These are phyloP conservation scores for Harringtonia lauricola DNA, from an alignment of 2,329 filamentous ascomycete species.

Conservation along the genomic window DNA sequence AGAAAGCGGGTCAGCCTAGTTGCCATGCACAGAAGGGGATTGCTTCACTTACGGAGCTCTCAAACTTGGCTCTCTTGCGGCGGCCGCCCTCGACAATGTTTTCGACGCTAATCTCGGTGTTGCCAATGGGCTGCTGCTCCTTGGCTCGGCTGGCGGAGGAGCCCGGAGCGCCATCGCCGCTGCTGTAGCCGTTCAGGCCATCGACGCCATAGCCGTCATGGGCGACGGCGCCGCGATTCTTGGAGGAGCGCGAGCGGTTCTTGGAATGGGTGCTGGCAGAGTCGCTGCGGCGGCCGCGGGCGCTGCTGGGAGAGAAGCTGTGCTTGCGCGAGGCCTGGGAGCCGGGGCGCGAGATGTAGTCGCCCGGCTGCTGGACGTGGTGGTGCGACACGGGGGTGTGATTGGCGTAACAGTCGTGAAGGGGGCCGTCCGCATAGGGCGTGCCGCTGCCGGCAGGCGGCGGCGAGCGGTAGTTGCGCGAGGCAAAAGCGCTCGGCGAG, in stretches of 20 bases:
- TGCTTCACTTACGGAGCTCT: constrained; percentile 94
- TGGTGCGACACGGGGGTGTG: constrained; percentile 25
- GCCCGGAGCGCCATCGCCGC: constrained; percentile 70
- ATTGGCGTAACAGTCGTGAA: constrained; percentile 38
- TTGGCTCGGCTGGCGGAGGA: constrained; percentile 69
- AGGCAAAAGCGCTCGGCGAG: constrained; percentile 27
- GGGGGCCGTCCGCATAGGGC: constrained; percentile 23
- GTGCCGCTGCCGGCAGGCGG: constrained; percentile 18
- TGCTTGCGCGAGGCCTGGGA: constrained; percentile 65
- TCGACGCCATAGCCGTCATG: constrained; percentile 52
- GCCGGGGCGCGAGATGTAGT: constrained; percentile 53
- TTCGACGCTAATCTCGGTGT: constrained; percentile 93
- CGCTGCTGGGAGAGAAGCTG: constrained; percentile 63
- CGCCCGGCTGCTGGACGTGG: constrained; percentile 20
- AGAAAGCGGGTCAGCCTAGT: not conserved
- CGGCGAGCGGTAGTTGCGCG: constrained; percentile 10
- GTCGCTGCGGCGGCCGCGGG: constrained; percentile 62
- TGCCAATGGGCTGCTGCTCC: constrained; percentile 64
- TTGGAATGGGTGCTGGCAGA: constrained; percentile 56
- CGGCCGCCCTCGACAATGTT: constrained; percentile 97
- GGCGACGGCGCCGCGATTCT: constrained; percentile 45
- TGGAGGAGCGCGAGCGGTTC: constrained; percentile 56
- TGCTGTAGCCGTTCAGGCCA: constrained; percentile 66
- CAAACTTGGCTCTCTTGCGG: constrained; percentile 87
- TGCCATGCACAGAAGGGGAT: no score